Base-by-base conservation (phyloP, 2,329 filamentous ascomycete genomes). In the Hymenoscyphus fructigenus region DNA sequence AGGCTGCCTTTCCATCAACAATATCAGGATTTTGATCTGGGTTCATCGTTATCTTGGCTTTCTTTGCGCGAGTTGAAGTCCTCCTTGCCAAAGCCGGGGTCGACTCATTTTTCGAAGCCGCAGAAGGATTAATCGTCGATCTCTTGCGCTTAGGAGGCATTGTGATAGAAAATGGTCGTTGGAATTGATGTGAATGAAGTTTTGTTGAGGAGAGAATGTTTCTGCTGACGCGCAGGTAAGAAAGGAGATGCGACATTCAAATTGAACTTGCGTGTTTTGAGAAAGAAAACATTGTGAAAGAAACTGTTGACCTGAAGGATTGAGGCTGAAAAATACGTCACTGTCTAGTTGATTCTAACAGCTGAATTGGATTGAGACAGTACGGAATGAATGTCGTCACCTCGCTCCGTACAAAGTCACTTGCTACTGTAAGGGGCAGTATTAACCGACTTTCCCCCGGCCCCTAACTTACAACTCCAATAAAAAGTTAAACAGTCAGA, bases 131-230 rank as follows among this genome's bases (percentile, higher is more conserved):
- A 41, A 72, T 68, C 3, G 71, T 68, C 9, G 71, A 72, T 65
- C 73, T 73, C 65, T 73, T 74, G 23, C 70, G 72, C 57, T 75
- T 75, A 0, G 71, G 71, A 65, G 70, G 68, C 73, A 74, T 74
- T 34, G 36, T 20, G 36, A 50, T 15, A 34, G 29, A 17, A 23
- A 57, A 32, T 12, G 26, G 53, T 32, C 29, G 53, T 57, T 28
- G 26, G 14, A 15, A 15, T 36, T 50, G 44, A n/a, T 50, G 5
- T 50, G 59, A 53, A 5, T 57, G 26, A 57, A 60, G 15, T 57
- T 9, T 34, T 50, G 59, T 20, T 26, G 38, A 12, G 15, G 38
- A 61, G 53, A 58, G 23, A 23, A 34, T 34, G 17, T 55, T 5
- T 66, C 66, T 65, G 64, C 67, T 62, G 14, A 57, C 23, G 36